phyloP scores from a whole-genome alignment of 2,329 filamentous ascomycete genomes.

The Xylaria sp. region DNA sequence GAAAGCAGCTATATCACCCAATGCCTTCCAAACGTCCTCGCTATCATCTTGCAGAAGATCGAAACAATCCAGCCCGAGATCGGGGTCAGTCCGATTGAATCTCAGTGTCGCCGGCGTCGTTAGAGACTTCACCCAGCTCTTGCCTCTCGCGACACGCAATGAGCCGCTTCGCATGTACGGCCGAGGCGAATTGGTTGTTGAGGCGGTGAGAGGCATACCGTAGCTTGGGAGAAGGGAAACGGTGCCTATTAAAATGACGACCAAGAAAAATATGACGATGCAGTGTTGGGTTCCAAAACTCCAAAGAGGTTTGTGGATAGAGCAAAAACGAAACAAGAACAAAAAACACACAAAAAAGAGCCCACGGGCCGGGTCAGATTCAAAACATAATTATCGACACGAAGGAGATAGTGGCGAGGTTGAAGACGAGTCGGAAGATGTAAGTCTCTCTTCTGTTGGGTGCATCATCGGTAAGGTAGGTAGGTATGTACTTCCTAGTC shows the following conservation, averaged over 20 bases:
- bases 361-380: conserved; percentile 43
- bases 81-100: conserved; percentile 44
- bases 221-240: conserved; percentile 34
- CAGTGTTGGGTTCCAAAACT: conserved; percentile 57
- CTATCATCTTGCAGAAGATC: conserved; percentile 49
- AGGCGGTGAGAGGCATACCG: conserved; percentile 44
- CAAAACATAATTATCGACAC: conserved; percentile 56
- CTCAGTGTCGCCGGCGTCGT: conserved; percentile 46
- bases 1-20: conserved; percentile 55
- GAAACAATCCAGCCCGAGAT: conserved; percentile 49
- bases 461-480: conserved; percentile 22
- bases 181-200: conserved; percentile 46
- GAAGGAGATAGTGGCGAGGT: conserved; percentile 39
- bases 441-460: conserved; percentile 17
- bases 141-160: conserved; percentile 51
- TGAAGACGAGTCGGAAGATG: conserved; percentile 29
- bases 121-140: conserved; percentile 53
- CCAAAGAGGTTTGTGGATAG: conserved; percentile 51
- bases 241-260: conserved; percentile 45
- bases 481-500: conserved; percentile 19
- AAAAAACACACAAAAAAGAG: conserved; percentile 46
- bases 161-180: conserved; percentile 52
- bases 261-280: conserved; percentile 49
- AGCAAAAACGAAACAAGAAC: conserved; percentile 50
- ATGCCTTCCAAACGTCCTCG: conserved; percentile 51